Conservation (phyloP, 202 grass and related monocot species). For the Cymbopogon flexuosus region DNA sequence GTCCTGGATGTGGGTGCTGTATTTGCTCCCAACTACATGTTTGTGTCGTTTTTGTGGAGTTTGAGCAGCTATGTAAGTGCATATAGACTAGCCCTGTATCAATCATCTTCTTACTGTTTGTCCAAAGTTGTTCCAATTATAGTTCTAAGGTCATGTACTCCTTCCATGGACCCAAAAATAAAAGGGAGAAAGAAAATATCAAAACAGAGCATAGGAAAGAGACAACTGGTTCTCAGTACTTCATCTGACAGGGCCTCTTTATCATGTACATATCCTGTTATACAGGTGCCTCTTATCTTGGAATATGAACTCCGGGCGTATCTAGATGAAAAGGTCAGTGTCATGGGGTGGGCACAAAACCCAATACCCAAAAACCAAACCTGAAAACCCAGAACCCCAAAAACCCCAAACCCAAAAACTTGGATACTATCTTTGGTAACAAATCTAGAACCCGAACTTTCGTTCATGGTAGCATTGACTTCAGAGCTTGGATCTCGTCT, state of each 20-base stretch:
- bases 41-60: conserved; percentile 1
- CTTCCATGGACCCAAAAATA: neutral
- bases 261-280: neutral
- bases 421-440: neutral
- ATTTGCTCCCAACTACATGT: conserved; percentile 16
- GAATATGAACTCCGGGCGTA: neutral
- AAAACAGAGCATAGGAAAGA: neutral
- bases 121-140: conserved; percentile 14
- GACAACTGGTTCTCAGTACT: neutral
- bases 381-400: neutral
- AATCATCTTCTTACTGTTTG: neutral
- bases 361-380: neutral
- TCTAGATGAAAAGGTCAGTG: neutral
- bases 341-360: neutral
- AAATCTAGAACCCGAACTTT: too few relatives aligned
- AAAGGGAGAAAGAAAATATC: neutral
- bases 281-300: neutral
- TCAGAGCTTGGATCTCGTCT: conserved; percentile 12
- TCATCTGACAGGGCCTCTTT: neutral
- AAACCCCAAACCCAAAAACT: neutral
- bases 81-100: neutral
- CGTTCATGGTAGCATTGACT: conserved; percentile 10
- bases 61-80: neutral
- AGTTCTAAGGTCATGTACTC: neutral
- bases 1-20: neutral